Base-by-base conservation (phyloP, 106 monocot species). In the Allium sativum region DNA sequence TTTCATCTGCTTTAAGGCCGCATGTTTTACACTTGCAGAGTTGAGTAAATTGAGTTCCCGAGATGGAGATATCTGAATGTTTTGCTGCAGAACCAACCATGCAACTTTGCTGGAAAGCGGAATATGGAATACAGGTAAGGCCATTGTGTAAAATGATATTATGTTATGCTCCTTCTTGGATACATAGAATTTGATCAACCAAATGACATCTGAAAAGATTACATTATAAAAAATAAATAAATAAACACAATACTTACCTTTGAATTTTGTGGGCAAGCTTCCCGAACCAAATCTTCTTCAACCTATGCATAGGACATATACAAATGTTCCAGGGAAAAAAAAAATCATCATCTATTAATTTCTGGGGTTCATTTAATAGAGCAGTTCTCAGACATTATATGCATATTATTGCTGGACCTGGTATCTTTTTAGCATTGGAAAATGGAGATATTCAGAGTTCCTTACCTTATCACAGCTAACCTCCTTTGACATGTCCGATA, bases 21-120 rank as follows among this genome's bases (percentile, higher is more conserved):
- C 88, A 93, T 9, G 65, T 65, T 65, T 86, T 83, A 79, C 83
- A 94, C 47, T 46, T 68, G 52, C 61, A 70, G n/a, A 55, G 21
- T 73, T 75, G 76, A 48, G 78, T 58, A n/a, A 85, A 59, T 58
- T 77, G 81, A 3, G 21, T 50, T 5, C 31, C 48, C 21, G 79
- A 68, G 70, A 71, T 21, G 12, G 78, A 92, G 57, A 73, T 71
- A 47, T 62, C 71, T 22, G 83, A 81, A 55, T 74, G 80, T 54
- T 68, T 78, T 51, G 62, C 50, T 53, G 61, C 74, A 44, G 15
- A 66, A 60, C 18, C 65, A 3, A 50, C 22, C 44, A 52, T 59
- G 66, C 42, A 48, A 31, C 61, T 77, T 41, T 48, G 70, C 77
- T 85, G 52, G 55, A 44, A 18, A 76, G 43, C 9, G 60, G 10